Evolutionary conservation across 805 yeast genomes (phyloP), one percentile per base, ranked within the genome.

Genomic region (Ogataea neopini): DNA sequence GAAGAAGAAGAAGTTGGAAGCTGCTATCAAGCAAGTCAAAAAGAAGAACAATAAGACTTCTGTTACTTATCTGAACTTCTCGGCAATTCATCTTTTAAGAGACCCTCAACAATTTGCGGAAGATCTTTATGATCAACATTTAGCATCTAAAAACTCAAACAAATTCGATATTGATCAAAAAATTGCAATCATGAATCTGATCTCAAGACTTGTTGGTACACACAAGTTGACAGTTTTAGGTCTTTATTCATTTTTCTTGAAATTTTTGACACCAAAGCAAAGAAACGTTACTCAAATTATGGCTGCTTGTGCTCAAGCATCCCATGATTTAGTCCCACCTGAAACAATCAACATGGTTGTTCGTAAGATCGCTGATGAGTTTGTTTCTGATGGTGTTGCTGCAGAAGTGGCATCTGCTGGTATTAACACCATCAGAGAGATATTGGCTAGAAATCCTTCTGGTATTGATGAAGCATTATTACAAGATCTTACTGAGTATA

Each of bases 41-140:
- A 84, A 85, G 67, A 75, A 73, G 40, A 73, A 73, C 38, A 72
- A 81, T 25, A 81, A 76, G 50, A 75, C 76, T 47, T 75, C 81
- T 13, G 78, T 84, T 9, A 79, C 87, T 0, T 90, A 81, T 57
- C 76, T 94, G 59, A 94, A 94, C 64, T 94, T 94, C 71, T 85
- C 96, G 43, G 99, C 99, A 28, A 84, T 94, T 45, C 99, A 94
- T 68, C 71, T 94, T 48, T 75, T 94, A 45, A 81, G 97, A 65
- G 99, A 94, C 64, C 99, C 99, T 8, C 99, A 94, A 67, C 96
- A 96, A 4, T 94, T 94, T 70, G 96, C 98, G 6, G 99, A 94
- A 55, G 79, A 74, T 49, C 72, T 94, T 47, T 94, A 83, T 61
- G 77, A 79, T 23, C 79, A 73, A 37, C 96, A 90, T 61, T 70